A percentile compares a stretch with the other conserved stretches of the same genome.
These are phyloP conservation scores for Sphaerobolus stellatus DNA, from an alignment of 1,284 basidiomycete genomes.

Conservation along the genomic window DNA sequence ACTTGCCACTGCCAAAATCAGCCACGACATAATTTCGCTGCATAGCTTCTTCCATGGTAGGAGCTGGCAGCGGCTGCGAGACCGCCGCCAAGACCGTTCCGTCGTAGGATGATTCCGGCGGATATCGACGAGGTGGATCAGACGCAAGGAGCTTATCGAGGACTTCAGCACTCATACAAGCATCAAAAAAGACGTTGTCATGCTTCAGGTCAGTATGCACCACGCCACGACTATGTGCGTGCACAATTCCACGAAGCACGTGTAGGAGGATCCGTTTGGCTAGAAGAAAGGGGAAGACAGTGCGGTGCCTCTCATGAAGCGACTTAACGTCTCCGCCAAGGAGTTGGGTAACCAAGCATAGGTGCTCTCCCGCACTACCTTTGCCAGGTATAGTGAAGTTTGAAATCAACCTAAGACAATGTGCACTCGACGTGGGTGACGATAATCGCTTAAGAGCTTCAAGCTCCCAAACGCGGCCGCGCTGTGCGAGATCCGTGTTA, in stretches of 20 bases:
- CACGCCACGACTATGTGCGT: slow-evolving; percentile 10
- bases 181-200: slow-evolving; percentile 14
- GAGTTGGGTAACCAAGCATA: too few species aligned
- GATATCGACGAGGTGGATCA: slow-evolving; percentile 24
- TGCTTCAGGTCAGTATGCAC: slow-evolving; percentile 15
- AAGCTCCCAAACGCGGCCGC: neutral
- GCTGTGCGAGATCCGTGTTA: slow-evolving; percentile 1
- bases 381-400: slow-evolving; percentile 2
- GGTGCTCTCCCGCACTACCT: neutral
- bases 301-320: too few species aligned
- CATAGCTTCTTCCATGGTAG: slow-evolving; percentile 25
- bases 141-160: slow-evolving; percentile 18
- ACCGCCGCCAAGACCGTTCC: slow-evolving; percentile 27
- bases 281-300: slow-evolving; percentile 7
- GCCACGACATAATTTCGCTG: slow-evolving; percentile 26
- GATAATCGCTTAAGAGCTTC: slow-evolving; percentile 4
- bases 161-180: slow-evolving; percentile 12
- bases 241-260: slow-evolving; percentile 11
- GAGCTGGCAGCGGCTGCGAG: slow-evolving; percentile 31
- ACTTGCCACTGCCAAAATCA: slow-evolving; percentile 32
- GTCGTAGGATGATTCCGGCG: slow-evolving; percentile 22
- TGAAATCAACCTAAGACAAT: slow-evolving; percentile 5
- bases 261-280: slow-evolving; percentile 16
- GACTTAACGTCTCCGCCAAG: too few species aligned
- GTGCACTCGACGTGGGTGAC: neutral